phyloP scores from a whole-genome alignment of 2,329 filamentous ascomycete species.

The Remersonia thermophila region DNA sequence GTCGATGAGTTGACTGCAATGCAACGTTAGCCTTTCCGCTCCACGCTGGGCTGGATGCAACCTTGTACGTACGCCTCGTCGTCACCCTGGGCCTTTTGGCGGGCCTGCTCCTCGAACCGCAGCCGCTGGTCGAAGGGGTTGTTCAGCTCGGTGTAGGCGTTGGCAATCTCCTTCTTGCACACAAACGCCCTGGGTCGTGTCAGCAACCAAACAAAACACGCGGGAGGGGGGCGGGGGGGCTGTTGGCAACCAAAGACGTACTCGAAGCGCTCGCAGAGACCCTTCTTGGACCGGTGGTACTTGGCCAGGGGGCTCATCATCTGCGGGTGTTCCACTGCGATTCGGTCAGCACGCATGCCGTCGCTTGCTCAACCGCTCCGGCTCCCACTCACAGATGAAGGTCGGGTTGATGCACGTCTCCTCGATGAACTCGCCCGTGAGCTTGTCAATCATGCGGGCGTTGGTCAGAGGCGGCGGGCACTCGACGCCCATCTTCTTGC shows the following conservation, averaged over 20 bases:
- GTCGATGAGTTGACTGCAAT: slow-evolving; percentile 62
- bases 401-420: slow-evolving; percentile 88
- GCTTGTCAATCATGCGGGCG: slow-evolving; percentile 89
- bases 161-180: slow-evolving; percentile 92
- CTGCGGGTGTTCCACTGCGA: slow-evolving; percentile 49
- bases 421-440: slow-evolving; percentile 90
- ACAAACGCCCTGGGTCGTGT: slow-evolving; percentile 81
- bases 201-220: too few species aligned
- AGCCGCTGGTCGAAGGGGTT: slow-evolving; percentile 89
- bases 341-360: slow-evolving; percentile 5
- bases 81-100: slow-evolving; percentile 91
- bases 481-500: slow-evolving; percentile 83
- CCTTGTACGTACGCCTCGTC: slow-evolving; percentile 55
- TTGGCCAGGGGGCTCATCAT: slow-evolving; percentile 96
- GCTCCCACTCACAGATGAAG: slow-evolving; percentile 57
- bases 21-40: slow-evolving; percentile 2
- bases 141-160: slow-evolving; percentile 96
- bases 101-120: slow-evolving; percentile 87
- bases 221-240: too few species aligned
- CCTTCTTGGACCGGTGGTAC: slow-evolving; percentile 69
- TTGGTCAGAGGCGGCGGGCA: slow-evolving; percentile 87
- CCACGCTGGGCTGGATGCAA: not conserved
- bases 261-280: slow-evolving; percentile 1
- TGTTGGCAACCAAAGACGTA: too few species aligned
- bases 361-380: too few species aligned